Base-by-base conservation (phyloP, 352 stramenopile genomes). In the Phytophthora pistaciae region DNA sequence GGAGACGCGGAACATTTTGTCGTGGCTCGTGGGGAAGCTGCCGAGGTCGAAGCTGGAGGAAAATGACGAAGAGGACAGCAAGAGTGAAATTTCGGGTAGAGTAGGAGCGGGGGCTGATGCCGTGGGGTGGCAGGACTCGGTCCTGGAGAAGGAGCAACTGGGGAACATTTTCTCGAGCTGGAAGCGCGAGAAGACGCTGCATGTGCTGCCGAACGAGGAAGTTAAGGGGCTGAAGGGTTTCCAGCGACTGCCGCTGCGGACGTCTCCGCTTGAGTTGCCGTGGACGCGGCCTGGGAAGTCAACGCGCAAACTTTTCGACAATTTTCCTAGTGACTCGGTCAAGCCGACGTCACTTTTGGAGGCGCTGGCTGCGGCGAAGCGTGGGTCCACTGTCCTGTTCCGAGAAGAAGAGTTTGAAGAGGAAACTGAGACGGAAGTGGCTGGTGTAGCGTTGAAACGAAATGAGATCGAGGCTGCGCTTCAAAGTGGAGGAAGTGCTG, bases 21-120 rank as follows among this genome's bases (percentile, higher is more conserved):
- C 87, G 40, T 97, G 85, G 85, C 66, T 97, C 4, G 84, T 97
- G 16, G 77, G 88, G 31, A 94, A 93, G 59, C 46, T 97, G 9
- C 89, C 91, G 27, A 80, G 74, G 10, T 70, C 67, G 3, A 65
- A 60, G 13, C 11, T 59, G 14, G 74, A 76, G 27, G 71, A 67
- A 58, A 60, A 70, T 23, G 66, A 81, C n/a, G 73, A 81, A 6
- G 55, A 79, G 1, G 56, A 65, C 20, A 60, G n/a, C 2, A 66
- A 74, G 67, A 50, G 0, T 20, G 55, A 67, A 44, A 23, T 36
- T 59, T 56, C 68, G 25, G 18, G 29, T 11, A 53, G 18, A 1
- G 42, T 70, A 7, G 42, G 36, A 11, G 25, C 29, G 31, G 18
- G 21, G 59, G 27, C 8, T 3, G 23, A 66, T 25, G 14, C 25